These are phyloP conservation scores for Paracamarosporium sp. DNA, from an alignment of 2,329 filamentous ascomycete species.

Conservation along the genomic window DNA sequence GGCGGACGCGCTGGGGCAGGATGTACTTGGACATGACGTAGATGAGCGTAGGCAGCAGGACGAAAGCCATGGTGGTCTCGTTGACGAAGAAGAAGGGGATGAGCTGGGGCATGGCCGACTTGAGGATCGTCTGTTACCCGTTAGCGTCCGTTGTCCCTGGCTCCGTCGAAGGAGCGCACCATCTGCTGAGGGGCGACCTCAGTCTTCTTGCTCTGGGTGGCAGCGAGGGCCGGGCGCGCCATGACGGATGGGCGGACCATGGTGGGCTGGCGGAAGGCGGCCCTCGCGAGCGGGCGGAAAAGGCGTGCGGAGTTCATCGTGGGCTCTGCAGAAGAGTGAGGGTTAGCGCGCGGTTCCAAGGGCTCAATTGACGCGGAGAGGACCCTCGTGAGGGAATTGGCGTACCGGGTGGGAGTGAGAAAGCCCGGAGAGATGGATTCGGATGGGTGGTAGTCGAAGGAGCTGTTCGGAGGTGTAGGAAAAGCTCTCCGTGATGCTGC, in stretches of 20 bases:
- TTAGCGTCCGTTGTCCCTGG: constrained; percentile 18
- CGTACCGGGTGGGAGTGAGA: constrained; percentile 36
- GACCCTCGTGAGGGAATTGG: constrained; percentile 28
- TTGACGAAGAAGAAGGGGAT: constrained; percentile 56
- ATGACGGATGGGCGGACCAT: constrained; percentile 42
- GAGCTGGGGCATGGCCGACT: constrained; percentile 54
- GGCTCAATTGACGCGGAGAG: constrained; percentile 33
- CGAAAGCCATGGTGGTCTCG: constrained; percentile 51
- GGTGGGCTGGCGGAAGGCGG: constrained; percentile 47
- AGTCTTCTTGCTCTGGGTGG: constrained; percentile 45
- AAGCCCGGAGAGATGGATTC: constrained; percentile 41
- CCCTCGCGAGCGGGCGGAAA: constrained; percentile 50
- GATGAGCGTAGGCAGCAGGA: constrained; percentile 51
- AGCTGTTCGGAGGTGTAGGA: constrained; percentile 30
- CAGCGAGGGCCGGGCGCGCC: constrained; percentile 43
- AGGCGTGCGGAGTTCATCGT: constrained; percentile 50
- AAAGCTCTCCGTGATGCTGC: constrained; percentile 29
- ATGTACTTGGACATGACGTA: constrained; percentile 54
- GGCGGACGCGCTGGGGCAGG: constrained; percentile 50
- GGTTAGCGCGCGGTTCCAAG: constrained; percentile 37
- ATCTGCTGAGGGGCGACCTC: constrained; percentile 42
- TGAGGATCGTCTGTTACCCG: constrained; percentile 43
- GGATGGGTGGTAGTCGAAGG: constrained; percentile 41
- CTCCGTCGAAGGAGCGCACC: constrained; percentile 23
- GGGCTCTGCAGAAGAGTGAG: constrained; percentile 37